phyloP scores from a whole-genome alignment of 495 filamentous ascomycete species.

The Penicillium ochrochloron region DNA sequence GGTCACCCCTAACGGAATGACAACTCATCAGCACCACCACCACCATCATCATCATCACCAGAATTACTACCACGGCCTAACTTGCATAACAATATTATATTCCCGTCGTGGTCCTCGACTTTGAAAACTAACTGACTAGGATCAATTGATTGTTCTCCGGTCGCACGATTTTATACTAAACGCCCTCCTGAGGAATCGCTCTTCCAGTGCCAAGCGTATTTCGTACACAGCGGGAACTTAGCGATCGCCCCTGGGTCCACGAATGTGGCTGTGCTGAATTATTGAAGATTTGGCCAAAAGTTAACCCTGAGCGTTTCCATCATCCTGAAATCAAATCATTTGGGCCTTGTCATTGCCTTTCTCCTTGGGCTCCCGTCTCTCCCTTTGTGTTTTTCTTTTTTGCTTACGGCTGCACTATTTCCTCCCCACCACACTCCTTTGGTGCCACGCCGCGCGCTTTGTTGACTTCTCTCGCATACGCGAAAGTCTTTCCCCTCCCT shows the following conservation, averaged over 20 bases:
- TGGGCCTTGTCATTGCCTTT: not conserved
- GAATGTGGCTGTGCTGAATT: constrained; percentile 11
- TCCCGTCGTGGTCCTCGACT: not conserved
- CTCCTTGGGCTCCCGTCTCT: not conserved
- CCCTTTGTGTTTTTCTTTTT: not conserved
- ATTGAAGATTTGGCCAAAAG: constrained; percentile 13
- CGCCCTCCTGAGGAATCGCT: not conserved
- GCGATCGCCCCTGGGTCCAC: constrained; percentile 2
- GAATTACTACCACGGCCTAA: not conserved
- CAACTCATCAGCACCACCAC: not conserved
- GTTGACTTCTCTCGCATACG: constrained; percentile 1
- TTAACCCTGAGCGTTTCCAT: not conserved
- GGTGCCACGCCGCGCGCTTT: constrained; percentile 4
- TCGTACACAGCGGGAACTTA: constrained; percentile 4
- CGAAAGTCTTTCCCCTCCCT: not conserved
- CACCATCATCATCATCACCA: not conserved
- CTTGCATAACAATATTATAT: not conserved
- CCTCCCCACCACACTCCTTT: not conserved
- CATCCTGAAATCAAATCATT: constrained; percentile 2
- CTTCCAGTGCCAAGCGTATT: not conserved
- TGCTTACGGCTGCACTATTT: not conserved
- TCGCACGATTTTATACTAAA: constrained; percentile 8
- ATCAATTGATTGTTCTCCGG: not conserved
- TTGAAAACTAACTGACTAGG: constrained; percentile 8
- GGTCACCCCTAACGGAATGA: not conserved